Evolutionary conservation across 176 grass and related monocot genomes (phyloP).

Genomic region (Sorghum bicolor): DNA sequence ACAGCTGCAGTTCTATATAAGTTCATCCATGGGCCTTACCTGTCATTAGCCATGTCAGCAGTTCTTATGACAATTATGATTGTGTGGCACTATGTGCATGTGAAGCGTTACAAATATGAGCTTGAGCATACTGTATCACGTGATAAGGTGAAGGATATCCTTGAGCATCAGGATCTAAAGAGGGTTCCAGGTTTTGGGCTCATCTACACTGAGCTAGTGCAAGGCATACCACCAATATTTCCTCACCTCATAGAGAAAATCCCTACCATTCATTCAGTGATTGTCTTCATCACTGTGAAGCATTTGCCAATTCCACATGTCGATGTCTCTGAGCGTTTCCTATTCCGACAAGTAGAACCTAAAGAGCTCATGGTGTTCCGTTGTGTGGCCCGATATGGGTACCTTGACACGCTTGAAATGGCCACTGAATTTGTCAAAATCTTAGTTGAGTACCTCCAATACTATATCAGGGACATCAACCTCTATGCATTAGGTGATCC

Average conservation of each 20-base stretch:
- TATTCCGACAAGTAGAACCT: slow-evolving; percentile 60
- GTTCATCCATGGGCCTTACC: slow-evolving; percentile 51
- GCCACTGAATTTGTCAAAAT: slow-evolving; percentile 37
- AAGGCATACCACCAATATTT: slow-evolving; percentile 78
- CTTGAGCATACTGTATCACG: slow-evolving; percentile 40
- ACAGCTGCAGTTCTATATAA: slow-evolving; percentile 63
- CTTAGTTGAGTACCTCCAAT: slow-evolving; percentile 53
- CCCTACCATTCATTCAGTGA: slow-evolving; percentile 50
- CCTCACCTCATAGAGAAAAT: slow-evolving; percentile 67
- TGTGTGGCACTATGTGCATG: slow-evolving; percentile 77
- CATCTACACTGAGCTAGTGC: slow-evolving; percentile 76
- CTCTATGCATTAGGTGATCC: slow-evolving; percentile 25
- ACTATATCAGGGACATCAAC: slow-evolving; percentile 43
- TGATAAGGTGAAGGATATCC: slow-evolving; percentile 32
- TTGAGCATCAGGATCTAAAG: slow-evolving; percentile 1
- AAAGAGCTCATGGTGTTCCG: slow-evolving; percentile 52
- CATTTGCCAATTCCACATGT: slow-evolving; percentile 50
- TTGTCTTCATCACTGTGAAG: slow-evolving; percentile 66
- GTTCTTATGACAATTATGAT: slow-evolving; percentile 64
- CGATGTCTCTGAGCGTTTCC: slow-evolving; percentile 47
- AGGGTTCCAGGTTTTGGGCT: slow-evolving; percentile 60
- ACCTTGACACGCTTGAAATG: slow-evolving; percentile 51
- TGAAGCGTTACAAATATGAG: slow-evolving; percentile 64
- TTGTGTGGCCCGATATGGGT: slow-evolving; percentile 69
- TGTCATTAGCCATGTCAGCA: slow-evolving; percentile 33